Conservation (phyloP, 1,139 yeast species). For the Yamadazyma triangularis region DNA sequence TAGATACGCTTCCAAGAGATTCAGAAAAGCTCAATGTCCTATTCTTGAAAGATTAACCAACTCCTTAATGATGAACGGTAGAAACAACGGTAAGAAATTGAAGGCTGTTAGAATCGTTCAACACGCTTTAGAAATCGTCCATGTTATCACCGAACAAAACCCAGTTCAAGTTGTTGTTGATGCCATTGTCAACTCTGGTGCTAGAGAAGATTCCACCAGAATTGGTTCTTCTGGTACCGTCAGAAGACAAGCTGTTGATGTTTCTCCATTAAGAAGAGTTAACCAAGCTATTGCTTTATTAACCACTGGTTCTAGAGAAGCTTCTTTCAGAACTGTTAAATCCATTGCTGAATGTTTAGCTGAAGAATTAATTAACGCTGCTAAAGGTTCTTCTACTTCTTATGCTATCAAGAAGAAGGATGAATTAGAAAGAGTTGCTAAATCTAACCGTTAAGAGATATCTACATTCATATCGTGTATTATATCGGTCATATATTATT, state of each 20-base stretch:
- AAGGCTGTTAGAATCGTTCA: slow-evolving; percentile 99
- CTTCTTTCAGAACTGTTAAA: slow-evolving; percentile 99
- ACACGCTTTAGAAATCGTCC: slow-evolving; percentile 97
- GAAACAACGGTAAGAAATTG: slow-evolving; percentile 99
- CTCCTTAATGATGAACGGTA: slow-evolving; percentile 99
- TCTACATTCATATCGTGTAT: slow-evolving; percentile 12
- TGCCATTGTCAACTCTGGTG: slow-evolving; percentile 99
- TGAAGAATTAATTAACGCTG: slow-evolving; percentile 99
- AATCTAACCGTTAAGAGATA: slow-evolving; percentile 92
- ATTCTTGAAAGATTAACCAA: slow-evolving; percentile 98
- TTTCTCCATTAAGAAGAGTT: slow-evolving; percentile 99
- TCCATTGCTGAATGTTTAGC: slow-evolving; percentile 99
- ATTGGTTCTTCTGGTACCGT: slow-evolving; percentile 99
- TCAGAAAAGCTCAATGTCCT: slow-evolving; percentile 99
- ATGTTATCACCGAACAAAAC: slow-evolving; percentile 98
- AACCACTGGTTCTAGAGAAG: slow-evolving; percentile 99
- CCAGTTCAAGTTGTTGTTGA: slow-evolving; percentile 99
- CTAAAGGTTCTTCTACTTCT: slow-evolving; percentile 99
- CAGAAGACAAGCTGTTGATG: slow-evolving; percentile 99
- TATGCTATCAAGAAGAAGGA: slow-evolving; percentile 99
- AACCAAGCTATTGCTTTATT: slow-evolving; percentile 98
- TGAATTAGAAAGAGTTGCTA: slow-evolving; percentile 99
- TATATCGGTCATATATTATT: slow-evolving; percentile 6
- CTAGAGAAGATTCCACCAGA: slow-evolving; percentile 99
- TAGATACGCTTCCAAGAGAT: slow-evolving; percentile 99